Percentiles rank a stretch among this genome's conserved stretches.
phyloP scores from a whole-genome alignment of 148 eudicot genomes.

The Chenopodium quinoa region DNA sequence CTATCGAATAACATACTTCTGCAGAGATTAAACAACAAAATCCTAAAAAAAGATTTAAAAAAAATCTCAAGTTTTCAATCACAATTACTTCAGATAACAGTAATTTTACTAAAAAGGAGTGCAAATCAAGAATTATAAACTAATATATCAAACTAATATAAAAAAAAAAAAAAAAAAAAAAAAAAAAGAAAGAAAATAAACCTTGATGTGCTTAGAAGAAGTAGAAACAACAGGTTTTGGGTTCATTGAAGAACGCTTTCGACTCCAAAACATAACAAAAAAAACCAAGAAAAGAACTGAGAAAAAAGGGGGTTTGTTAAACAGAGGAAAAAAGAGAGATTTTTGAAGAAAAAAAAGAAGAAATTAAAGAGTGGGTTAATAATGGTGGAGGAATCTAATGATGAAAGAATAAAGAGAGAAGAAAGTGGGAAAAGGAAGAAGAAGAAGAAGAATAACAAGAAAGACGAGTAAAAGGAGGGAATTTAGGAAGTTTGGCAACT shows the following conservation, averaged over 20 bases:
- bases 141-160: background rate
- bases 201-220: slow-evolving; percentile 56
- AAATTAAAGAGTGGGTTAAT: background rate
- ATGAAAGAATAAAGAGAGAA: background rate
- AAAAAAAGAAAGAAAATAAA: slow-evolving; percentile 8
- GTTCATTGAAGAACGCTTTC: slow-evolving; percentile 39
- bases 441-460: background rate
- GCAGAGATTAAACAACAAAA: no score
- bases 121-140: background rate
- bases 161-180: background rate
- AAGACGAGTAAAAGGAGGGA: background rate
- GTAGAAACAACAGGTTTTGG: slow-evolving; percentile 35
- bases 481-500: slow-evolving; percentile 13
- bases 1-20: background rate
- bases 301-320: background rate
- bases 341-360: background rate
- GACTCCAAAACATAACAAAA: background rate
- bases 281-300: background rate
- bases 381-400: background rate
- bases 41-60: no score
- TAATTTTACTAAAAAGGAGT: no score
- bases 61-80: background rate
- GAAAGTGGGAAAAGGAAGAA: slow-evolving; percentile 1
- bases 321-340: background rate
- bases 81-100: background rate